Percentiles rank a stretch among this genome's conserved stretches.
Conservation (phyloP, 192 early-diverging fungal species). For the Spizellomyces punctatus region DNA sequence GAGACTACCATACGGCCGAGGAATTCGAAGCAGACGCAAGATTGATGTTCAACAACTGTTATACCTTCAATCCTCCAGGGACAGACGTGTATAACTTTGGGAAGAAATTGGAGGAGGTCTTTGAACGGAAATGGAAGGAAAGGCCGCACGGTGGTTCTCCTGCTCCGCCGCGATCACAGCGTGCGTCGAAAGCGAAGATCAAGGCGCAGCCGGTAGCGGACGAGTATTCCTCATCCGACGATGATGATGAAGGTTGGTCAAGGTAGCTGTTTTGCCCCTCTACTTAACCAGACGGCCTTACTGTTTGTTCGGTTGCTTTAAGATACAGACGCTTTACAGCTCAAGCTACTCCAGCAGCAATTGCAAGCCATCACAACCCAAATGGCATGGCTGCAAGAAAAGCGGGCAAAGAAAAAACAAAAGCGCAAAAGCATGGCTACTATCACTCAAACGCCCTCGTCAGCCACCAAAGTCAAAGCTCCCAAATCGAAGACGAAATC, state of each 20-base stretch:
- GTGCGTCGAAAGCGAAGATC: constrained; percentile 20
- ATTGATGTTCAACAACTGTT: constrained; percentile 88
- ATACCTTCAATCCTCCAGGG: constrained; percentile 72
- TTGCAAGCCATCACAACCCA: constrained; percentile 24
- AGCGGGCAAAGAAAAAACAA: constrained; percentile 32
- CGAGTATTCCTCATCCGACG: constrained; percentile 27
- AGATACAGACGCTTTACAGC: constrained; percentile 20
- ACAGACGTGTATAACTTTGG: constrained; percentile 72
- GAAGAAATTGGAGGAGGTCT: constrained; percentile 70
- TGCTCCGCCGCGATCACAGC: constrained; percentile 18
- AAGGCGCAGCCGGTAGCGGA: neutral
- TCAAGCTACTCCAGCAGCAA: constrained; percentile 33
- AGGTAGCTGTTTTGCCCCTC: constrained; percentile 5
- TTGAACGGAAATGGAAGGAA: constrained; percentile 76
- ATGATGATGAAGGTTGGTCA: constrained; percentile 38
- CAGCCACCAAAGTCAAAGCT: constrained; percentile 13
- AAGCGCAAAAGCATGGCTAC: constrained; percentile 6
- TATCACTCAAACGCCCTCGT: neutral
- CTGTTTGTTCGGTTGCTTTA: constrained; percentile 4
- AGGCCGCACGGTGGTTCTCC: constrained; percentile 18
- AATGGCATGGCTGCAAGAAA: constrained; percentile 34
- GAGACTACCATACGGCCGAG: constrained; percentile 61
- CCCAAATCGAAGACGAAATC: constrained; percentile 12
- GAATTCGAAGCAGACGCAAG: constrained; percentile 78
- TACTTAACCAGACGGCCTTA: neutral